Evolutionary conservation across 192 early-diverging fungal genomes (phyloP).

Genomic region (Phycomyces nitens): DNA sequence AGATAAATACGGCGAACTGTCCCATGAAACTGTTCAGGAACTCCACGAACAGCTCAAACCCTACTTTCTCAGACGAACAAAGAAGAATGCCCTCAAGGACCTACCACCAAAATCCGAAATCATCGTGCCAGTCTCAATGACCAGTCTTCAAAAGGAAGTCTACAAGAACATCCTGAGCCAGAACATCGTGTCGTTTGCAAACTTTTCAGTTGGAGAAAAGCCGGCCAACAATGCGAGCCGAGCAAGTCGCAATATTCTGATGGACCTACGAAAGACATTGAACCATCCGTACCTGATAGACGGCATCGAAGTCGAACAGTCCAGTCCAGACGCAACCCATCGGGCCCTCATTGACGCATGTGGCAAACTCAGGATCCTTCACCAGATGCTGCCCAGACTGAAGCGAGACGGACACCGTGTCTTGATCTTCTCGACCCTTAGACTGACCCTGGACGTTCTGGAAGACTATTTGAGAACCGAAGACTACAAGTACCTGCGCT

Average conservation of each 20-base stretch:
- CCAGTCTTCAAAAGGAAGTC: conserved; percentile 62
- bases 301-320: conserved; percentile 46
- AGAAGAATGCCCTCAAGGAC: conserved; percentile 52
- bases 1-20: conserved; percentile 51
- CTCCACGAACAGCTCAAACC: conserved; percentile 63
- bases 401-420: conserved; percentile 59
- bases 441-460: conserved; percentile 67
- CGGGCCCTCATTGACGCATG: conserved; percentile 59
- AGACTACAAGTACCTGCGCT: conserved; percentile 51
- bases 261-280: conserved; percentile 67
- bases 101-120: conserved; percentile 67
- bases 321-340: conserved; percentile 37
- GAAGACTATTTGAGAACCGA: conserved; percentile 67
- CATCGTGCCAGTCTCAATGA: conserved; percentile 69
- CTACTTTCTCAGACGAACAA: conserved; percentile 72
- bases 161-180: conserved; percentile 60
- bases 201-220: background rate
- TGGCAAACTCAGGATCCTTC: conserved; percentile 62
- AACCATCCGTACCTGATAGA: conserved; percentile 68
- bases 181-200: conserved; percentile 43
- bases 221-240: background rate
- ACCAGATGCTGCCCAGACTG: conserved; percentile 65
- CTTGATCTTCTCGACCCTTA: conserved; percentile 84
- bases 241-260: conserved; percentile 47
- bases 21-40: conserved; percentile 54